Evolutionary conservation across 495 filamentous ascomycete species (phyloP), one percentile per base, ranked within the genome.

Genomic region (Aspergillus nanangensis): DNA sequence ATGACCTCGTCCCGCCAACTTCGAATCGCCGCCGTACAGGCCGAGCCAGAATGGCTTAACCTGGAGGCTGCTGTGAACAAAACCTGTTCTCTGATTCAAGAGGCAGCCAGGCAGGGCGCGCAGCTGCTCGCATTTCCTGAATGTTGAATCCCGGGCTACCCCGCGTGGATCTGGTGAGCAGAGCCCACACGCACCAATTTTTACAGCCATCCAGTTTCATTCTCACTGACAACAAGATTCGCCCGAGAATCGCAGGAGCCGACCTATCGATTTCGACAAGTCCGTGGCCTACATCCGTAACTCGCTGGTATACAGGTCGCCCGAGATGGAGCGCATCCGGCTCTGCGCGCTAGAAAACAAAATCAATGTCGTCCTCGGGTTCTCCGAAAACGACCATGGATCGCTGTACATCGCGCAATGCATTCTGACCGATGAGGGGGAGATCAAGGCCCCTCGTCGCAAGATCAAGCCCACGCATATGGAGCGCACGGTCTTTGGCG

Each of bases 401-500:
- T 72, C 70, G 5, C 47, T 82, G 2, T 83, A 82, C 55, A 82
- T 82, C 39, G 58, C 79, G 0, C 80, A 85, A 52, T 66, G 63
- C 5, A 64, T 77, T 34, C 79, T 83, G 44, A 62, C 52, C 1
- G 34, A 62, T 0, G 58, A 68, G 15, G 80, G 80, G 1, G 57
- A 67, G 13, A 55, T 82, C 19, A 44, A 63, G 4, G 60, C 68
- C 23, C 55, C 60, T 13, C 69, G 79, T 0, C 59, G 75, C 8
- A 83, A 83, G 64, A 62, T 82, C 36, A 83, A 85, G 57, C 66
- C 78, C 0, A 83, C 79, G 19, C 80, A 83, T 46, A 75, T 82
- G 69, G 80, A 85, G 55, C 71, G 79, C 5, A 79, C 78, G 0
- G 61, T 83, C 24, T 83, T 77, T 39, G 80, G 80, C 1, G 79